These are phyloP conservation scores for Luffa acutangula DNA, from an alignment of 306 rosid species.

Conservation along the genomic window DNA sequence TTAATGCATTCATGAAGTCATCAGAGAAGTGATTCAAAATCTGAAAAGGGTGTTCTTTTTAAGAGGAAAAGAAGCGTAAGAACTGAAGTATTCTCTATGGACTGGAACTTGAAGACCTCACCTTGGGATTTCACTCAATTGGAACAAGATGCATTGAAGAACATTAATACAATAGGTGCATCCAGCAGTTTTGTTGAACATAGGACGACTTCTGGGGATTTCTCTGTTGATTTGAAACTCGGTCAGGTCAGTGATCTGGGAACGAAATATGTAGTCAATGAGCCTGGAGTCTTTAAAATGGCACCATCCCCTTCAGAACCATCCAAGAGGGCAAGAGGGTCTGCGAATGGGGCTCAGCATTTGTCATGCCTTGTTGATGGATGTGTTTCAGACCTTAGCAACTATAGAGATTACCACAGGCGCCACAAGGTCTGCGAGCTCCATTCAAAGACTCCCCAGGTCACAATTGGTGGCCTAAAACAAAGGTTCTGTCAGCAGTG, in stretches of 20 bases:
- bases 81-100: conserved; percentile 44
- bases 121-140: conserved; percentile 75
- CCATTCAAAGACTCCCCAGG: conserved; percentile 88
- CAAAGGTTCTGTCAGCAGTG: conserved; percentile 99
- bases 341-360: conserved; percentile 39
- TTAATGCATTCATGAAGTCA: neutral
- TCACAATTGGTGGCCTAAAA: conserved; percentile 66
- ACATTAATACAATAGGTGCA: conserved; percentile 40
- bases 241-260: conserved; percentile 55
- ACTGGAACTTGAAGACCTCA: conserved; percentile 75
- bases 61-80: neutral
- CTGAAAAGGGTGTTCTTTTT: neutral
- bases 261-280: conserved; percentile 26
- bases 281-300: conserved; percentile 20
- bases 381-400: conserved; percentile 72
- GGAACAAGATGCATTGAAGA: conserved; percentile 38
- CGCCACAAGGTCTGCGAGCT: conserved; percentile 98
- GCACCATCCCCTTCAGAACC: conserved; percentile 41
- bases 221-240: conserved; percentile 87
- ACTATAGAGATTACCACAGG: conserved; percentile 75
- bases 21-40: neutral
- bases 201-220: conserved; percentile 34
- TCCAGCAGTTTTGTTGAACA: conserved; percentile 46
- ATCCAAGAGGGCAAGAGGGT: conserved; percentile 72
- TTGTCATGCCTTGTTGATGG: conserved; percentile 91